These are phyloP conservation scores for Sphaerosporella brunnea DNA, from an alignment of 495 filamentous ascomycete species.

Conservation along the genomic window DNA sequence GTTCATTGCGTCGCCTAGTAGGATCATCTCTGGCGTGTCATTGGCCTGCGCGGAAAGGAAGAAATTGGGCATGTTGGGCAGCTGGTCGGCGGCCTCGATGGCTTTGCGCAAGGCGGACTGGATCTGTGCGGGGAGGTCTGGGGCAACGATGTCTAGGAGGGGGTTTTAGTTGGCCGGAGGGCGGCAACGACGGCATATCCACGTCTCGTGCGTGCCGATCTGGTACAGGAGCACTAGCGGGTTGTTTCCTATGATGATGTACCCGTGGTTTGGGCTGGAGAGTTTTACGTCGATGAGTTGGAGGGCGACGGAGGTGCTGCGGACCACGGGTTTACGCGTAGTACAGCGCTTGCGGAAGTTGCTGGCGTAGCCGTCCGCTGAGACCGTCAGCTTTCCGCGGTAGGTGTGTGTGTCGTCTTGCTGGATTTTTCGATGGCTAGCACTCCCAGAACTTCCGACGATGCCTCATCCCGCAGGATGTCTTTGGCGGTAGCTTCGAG, in stretches of 20 bases:
- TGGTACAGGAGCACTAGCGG: constrained; percentile 86
- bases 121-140: constrained; percentile 50
- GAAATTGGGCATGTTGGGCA: constrained; percentile 77
- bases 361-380: constrained; percentile 84
- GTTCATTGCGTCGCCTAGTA: constrained; percentile 85
- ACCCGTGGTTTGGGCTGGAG: constrained; percentile 55
- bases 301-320: constrained; percentile 74
- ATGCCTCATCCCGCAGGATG: constrained; percentile 29
- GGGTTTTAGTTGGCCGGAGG: constrained; percentile 62
- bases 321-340: constrained; percentile 45
- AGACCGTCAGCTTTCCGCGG: constrained; percentile 71
- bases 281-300: constrained; percentile 77
- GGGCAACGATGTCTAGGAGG: constrained; percentile 57
- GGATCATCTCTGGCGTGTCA: constrained; percentile 52
- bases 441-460: constrained; percentile 28
- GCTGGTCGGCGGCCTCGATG: constrained; percentile 48
- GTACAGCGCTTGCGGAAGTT: constrained; percentile 78
- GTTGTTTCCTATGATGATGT: constrained; percentile 66
- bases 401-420: constrained; percentile 33
- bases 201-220: constrained; percentile 93
- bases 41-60: constrained; percentile 62
- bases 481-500: constrained; percentile 34
- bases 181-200: constrained; percentile 66
- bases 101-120: constrained; percentile 59
- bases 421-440: constrained; percentile 15